Conservation (phyloP, 2,329 filamentous ascomycete genomes). For the Sporothrix globosa region DNA sequence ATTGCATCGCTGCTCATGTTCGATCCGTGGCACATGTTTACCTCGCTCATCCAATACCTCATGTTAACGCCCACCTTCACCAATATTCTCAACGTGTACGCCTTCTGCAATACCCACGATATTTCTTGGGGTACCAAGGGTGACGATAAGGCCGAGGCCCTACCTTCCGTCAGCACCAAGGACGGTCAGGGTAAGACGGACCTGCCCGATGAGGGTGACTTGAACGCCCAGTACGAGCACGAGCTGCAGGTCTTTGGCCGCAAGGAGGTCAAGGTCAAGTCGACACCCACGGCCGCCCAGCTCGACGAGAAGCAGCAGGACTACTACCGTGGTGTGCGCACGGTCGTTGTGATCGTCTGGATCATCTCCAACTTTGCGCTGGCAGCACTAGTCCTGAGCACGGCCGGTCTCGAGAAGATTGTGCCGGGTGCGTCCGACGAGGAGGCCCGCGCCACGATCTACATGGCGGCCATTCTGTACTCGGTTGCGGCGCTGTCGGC, state of each 20-base stretch:
- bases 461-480: conserved; percentile 86
- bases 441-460: conserved; percentile 69
- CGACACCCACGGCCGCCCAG: conserved; percentile 57
- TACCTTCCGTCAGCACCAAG: conserved; percentile 86
- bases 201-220: conserved; percentile 89
- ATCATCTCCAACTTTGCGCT: conserved; percentile 95
- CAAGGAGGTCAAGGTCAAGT: conserved; percentile 76
- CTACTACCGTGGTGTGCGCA: conserved; percentile 96
- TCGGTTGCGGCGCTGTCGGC: conserved; percentile 81
- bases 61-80: conserved; percentile 94
- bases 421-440: conserved; percentile 52
- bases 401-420: conserved; percentile 77
- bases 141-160: conserved; percentile 90
- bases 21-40: conserved; percentile 99
- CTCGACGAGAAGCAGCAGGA: conserved; percentile 87
- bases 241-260: conserved; percentile 74
- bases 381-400: conserved; percentile 81
- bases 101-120: conserved; percentile 81
- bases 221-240: conserved; percentile 91
- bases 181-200: conserved; percentile 91
- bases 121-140: conserved; percentile 98
- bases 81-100: conserved; percentile 98
- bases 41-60: conserved; percentile 92
- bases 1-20: conserved; percentile 91
- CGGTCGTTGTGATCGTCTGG: conserved; percentile 89